phyloP scores from a whole-genome alignment of 805 yeast genomes.

The Brettanomyces custersianus region DNA sequence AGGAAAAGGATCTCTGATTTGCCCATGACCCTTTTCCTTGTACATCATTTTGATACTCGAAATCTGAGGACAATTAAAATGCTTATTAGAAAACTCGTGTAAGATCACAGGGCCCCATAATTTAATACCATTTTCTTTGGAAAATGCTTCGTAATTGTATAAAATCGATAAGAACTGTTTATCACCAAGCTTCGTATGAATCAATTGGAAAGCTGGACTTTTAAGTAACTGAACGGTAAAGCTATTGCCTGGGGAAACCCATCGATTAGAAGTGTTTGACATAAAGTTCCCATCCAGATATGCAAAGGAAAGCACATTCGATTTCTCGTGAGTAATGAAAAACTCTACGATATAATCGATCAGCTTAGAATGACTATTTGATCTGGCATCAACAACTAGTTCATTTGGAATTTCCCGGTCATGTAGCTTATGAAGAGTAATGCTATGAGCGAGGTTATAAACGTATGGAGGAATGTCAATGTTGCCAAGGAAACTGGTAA shows the following conservation, averaged over 20 bases:
- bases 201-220: slow-evolving; percentile 32
- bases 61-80: slow-evolving; percentile 7
- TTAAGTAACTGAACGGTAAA: slow-evolving; percentile 34
- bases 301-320: slow-evolving; percentile 36
- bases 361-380: slow-evolving; percentile 23
- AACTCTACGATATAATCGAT: slow-evolving; percentile 33
- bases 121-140: slow-evolving; percentile 6
- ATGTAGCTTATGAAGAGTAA: no score
- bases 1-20: slow-evolving; percentile 17
- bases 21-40: slow-evolving; percentile 11
- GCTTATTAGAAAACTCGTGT: not conserved
- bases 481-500: no score
- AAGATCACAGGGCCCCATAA: slow-evolving; percentile 18
- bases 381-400: slow-evolving; percentile 5
- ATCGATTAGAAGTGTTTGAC: slow-evolving; percentile 7
- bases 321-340: slow-evolving; percentile 20
- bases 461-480: no score
- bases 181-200: slow-evolving; percentile 33
- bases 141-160: slow-evolving; percentile 26
- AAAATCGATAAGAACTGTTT: slow-evolving; percentile 31
- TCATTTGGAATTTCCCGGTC: slow-evolving; percentile 5
- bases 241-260: slow-evolving; percentile 28
- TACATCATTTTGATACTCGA: slow-evolving; percentile 21
- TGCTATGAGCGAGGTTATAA: no score
- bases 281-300: slow-evolving; percentile 26